Conservation (phyloP, 2,329 filamentous ascomycete genomes). For the Nakataea oryzae region DNA sequence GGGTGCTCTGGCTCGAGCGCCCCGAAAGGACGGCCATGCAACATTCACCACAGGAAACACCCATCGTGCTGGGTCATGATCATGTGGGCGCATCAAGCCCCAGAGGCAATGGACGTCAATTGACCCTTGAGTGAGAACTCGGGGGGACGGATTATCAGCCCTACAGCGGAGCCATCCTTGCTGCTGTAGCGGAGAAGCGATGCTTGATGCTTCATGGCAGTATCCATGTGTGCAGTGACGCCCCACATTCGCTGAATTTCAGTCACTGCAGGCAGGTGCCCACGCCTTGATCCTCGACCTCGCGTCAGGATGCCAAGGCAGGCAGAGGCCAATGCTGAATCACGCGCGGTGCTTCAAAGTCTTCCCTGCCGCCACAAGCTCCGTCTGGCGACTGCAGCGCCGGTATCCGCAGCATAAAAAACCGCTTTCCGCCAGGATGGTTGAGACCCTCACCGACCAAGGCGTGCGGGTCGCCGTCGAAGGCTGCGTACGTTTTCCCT, state of each 20-base stretch:
- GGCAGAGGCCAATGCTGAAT: neutral
- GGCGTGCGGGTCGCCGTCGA: slow-evolving; percentile 72
- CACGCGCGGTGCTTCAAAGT: neutral
- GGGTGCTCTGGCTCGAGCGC: neutral
- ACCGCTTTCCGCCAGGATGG: slow-evolving; percentile 14
- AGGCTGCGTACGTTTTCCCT: slow-evolving; percentile 62
- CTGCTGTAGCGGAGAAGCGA: too few relatives aligned
- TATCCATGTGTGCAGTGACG: neutral
- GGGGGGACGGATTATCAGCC: too few relatives aligned
- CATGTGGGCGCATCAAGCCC: too few relatives aligned
- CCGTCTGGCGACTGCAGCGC: neutral
- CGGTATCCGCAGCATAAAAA: neutral
- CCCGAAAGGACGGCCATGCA: too few relatives aligned
- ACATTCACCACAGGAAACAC: too few relatives aligned
- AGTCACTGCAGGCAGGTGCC: too few relatives aligned
- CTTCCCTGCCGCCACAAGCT: neutral
- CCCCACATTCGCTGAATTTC: neutral
- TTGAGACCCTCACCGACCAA: slow-evolving; percentile 18
- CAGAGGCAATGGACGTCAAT: too few relatives aligned
- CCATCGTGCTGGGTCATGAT: too few relatives aligned
- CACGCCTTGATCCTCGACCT: too few relatives aligned
- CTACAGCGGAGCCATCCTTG: too few relatives aligned
- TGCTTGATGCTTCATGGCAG: too few relatives aligned
- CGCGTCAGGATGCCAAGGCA: neutral
- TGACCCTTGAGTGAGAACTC: too few relatives aligned